These are phyloP conservation scores for Leucosporidium creatinivorum DNA, from an alignment of 768 basidiomycete species.

Conservation along the genomic window DNA sequence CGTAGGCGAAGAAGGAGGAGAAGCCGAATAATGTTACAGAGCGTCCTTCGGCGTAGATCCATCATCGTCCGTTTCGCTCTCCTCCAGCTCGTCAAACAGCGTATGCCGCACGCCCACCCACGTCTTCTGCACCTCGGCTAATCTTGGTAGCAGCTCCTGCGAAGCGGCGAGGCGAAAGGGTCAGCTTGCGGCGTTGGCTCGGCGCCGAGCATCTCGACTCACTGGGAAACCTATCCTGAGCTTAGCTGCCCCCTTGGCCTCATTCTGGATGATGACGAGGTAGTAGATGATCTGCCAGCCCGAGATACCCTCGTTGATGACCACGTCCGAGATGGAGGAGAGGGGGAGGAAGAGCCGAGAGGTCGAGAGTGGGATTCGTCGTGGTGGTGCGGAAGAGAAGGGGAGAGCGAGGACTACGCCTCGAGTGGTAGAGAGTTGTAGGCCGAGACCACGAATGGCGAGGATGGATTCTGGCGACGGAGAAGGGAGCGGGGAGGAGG, in stretches of 20 bases:
- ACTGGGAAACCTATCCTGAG: background rate
- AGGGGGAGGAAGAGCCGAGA: conserved; percentile 10
- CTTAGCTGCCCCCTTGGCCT: background rate
- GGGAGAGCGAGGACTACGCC: background rate
- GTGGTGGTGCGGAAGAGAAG: background rate
- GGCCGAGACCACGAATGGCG: background rate
- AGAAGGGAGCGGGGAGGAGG: background rate
- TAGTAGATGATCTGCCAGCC: conserved; percentile 10
- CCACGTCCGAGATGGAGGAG: conserved; percentile 7
- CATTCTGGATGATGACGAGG: background rate
- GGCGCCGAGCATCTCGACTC: background rate
- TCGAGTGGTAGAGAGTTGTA: background rate
- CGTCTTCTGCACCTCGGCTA: background rate
- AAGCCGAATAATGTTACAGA: too few species aligned
- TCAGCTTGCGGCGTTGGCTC: background rate
- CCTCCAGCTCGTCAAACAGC: conserved; percentile 1
- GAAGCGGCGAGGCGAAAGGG: background rate
- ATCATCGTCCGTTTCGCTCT: background rate
- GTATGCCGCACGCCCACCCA: conserved; percentile 3
- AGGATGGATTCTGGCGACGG: conserved; percentile 10
- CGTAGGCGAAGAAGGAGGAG: too few species aligned
- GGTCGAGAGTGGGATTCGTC: conserved; percentile 1
- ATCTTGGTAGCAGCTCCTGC: conserved; percentile 3
- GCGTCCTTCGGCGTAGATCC: too few species aligned
- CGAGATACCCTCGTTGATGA: conserved; percentile 5